Evolutionary conservation across 73 alveolate species (phyloP).

Genomic region (Paramecium sonneborni): DNA sequence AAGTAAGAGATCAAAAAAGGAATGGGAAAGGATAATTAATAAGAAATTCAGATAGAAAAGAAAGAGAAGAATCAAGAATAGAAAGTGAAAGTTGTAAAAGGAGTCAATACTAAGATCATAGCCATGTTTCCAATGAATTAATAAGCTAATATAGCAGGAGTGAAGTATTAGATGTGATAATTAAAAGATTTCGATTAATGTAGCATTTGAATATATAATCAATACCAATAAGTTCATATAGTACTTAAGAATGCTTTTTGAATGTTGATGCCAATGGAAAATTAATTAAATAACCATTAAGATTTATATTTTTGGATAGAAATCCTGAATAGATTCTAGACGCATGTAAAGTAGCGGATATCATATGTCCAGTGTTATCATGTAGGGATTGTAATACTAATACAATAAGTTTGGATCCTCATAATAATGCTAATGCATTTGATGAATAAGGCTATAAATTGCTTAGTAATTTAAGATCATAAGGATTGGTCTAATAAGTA

Average conservation of each 20-base stretch:
- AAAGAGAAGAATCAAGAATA: neutral
- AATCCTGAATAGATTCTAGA: slow-evolving; percentile 74
- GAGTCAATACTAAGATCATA: neutral
- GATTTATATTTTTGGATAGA: slow-evolving; percentile 55
- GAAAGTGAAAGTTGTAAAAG: neutral
- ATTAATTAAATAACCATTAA: slow-evolving; percentile 47
- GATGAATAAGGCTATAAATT: slow-evolving; percentile 95
- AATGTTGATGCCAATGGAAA: slow-evolving; percentile 4
- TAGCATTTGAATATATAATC: slow-evolving; percentile 23
- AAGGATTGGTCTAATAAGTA: slow-evolving; percentile 92
- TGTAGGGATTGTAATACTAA: slow-evolving; percentile 84
- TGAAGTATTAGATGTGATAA: neutral
- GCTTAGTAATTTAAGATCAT: slow-evolving; percentile 85
- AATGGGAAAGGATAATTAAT: neutral
- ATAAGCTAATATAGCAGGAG: slow-evolving; percentile 4
- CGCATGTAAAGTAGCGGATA: slow-evolving; percentile 92
- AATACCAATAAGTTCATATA: slow-evolving; percentile 2
- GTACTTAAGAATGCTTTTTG: neutral
- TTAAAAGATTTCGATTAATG: neutral
- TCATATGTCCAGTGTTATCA: slow-evolving; percentile 84
- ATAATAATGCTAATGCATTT: slow-evolving; percentile 86
- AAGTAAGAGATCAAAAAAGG: neutral
- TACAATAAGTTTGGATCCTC: slow-evolving; percentile 92
- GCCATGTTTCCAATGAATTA: slow-evolving; percentile 39
- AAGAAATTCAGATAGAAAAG: neutral